Evolutionary conservation across 2,329 filamentous ascomycete genomes (phyloP), one percentile per base, ranked within the genome.

Genomic region (Bipolaris bicolor): DNA sequence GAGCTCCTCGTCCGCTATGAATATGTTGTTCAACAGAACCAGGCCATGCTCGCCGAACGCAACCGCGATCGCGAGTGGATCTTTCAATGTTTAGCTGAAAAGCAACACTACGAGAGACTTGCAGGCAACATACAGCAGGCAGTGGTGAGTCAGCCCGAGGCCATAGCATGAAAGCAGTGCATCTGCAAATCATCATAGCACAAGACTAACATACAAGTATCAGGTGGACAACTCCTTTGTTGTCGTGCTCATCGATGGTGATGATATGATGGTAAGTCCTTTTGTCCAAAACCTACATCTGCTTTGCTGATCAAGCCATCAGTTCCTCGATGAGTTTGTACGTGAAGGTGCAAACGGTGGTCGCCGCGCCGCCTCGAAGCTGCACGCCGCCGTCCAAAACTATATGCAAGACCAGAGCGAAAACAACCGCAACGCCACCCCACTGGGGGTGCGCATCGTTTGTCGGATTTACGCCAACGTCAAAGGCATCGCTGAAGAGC

Each of bases 401-500:
- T 83, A 82, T 64, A 69, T 83, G 11, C 70, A 76, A 39, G 64
- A 76, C 34, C 83, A 82, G 63, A 69, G 83, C 10, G 67, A 77
- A 15, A 52, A 46, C 7, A 64, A 70, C 10, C 29, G 47, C 7
- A 71, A 75, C 1, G 75, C 77, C 46, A 69, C 84, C 39, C 75
- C 76, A 1, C 70, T 75, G 2, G 77, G 64, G 10, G 56, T 78
- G 20, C 84, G 81, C 62, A 77, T 86, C 64, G 76, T 84, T 41
- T 79, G 79, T 24, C 80, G 80, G 58, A 75, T 86, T 55, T 86
- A 84, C 70, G 79, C 81, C 60, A 84, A 86, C 67, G 70, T 84
- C 44, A 80, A 79, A 61, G 79, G 79, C 24, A 73, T 86, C 41
- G 77, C 77, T 33, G 80, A 85, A 34, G 75, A 76, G 11, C 82